Evolutionary conservation across 768 basidiomycete genomes (phyloP).

Genomic region (Boletus subparvulus): DNA sequence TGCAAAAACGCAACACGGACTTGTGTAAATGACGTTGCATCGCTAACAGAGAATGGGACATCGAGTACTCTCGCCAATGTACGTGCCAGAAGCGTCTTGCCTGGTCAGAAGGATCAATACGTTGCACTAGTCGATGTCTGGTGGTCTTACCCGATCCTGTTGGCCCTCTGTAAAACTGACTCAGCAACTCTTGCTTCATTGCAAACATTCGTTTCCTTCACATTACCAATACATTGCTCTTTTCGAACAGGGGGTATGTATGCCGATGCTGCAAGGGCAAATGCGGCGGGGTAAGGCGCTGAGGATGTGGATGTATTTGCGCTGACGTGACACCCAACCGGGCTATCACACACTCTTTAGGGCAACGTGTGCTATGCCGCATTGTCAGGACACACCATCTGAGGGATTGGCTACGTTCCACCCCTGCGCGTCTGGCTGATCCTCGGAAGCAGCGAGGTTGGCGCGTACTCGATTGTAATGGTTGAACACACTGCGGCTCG

Average conservation of each 20-base stretch:
- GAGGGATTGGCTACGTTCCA: conserved; percentile 28
- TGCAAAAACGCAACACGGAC: conserved; percentile 37
- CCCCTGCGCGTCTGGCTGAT: conserved; percentile 29
- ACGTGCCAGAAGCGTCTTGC: conserved; percentile 88
- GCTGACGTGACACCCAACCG: conserved; percentile 51
- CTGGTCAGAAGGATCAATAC: conserved; percentile 35
- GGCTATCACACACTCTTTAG: conserved; percentile 23
- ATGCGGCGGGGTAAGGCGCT: conserved; percentile 36
- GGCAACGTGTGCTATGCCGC: neutral
- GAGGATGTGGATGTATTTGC: conserved; percentile 59
- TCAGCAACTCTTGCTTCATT: conserved; percentile 7
- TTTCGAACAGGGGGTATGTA: conserved; percentile 71
- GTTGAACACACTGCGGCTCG: conserved; percentile 73
- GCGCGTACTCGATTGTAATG: conserved; percentile 88
- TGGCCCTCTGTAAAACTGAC: conserved; percentile 55
- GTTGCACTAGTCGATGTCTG: conserved; percentile 10
- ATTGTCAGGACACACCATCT: conserved; percentile 29
- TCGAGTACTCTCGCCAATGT: conserved; percentile 90
- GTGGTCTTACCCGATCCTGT: conserved; percentile 74
- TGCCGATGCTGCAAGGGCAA: conserved; percentile 42
- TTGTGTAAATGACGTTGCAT: conserved; percentile 94
- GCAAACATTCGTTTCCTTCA: conserved; percentile 36
- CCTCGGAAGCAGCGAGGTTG: conserved; percentile 54
- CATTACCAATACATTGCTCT: conserved; percentile 95
- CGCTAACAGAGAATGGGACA: conserved; percentile 91